A percentile compares a stretch with the other conserved stretches of the same genome.
These are phyloP conservation scores for Monilinia fructicola DNA, from an alignment of 2,329 filamentous ascomycete genomes.

Conservation along the genomic window DNA sequence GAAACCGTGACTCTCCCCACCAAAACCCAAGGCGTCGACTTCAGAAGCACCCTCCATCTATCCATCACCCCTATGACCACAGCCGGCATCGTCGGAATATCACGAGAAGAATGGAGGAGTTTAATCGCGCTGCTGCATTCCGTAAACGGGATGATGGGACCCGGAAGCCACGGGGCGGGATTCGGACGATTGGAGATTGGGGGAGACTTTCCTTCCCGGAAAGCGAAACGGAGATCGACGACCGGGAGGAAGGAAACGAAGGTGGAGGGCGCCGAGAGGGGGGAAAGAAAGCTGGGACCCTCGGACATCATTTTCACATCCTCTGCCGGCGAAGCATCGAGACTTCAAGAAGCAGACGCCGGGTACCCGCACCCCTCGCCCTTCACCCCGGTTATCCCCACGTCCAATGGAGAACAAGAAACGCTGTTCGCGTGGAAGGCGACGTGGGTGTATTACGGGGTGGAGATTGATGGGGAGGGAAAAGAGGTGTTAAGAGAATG, in stretches of 20 bases:
- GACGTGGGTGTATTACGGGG: not conserved
- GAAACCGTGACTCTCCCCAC: not conserved
- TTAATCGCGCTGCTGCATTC: not conserved
- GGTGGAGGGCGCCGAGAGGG: no score
- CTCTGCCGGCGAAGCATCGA: no score
- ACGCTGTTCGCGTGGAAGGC: not conserved
- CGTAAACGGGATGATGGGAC: not conserved
- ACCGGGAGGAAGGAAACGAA: no score
- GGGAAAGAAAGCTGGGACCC: not conserved
- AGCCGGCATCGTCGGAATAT: not conserved
- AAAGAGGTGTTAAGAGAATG: not conserved
- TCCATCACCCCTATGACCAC: not conserved
- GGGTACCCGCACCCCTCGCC: no score
- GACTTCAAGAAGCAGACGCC: no score
- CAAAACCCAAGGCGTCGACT: not conserved
- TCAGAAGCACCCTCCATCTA: not conserved
- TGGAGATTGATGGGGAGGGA: not conserved
- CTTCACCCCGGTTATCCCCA: no score
- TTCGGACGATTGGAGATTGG: not conserved
- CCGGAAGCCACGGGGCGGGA: no score
- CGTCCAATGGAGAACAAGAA: no score
- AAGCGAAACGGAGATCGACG: no score
- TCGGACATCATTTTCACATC: not conserved
- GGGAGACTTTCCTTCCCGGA: not conserved
- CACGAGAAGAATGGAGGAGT: not conserved